These are phyloP conservation scores for Apodospora peruviana DNA, from an alignment of 495 filamentous ascomycete species.

Conservation along the genomic window DNA sequence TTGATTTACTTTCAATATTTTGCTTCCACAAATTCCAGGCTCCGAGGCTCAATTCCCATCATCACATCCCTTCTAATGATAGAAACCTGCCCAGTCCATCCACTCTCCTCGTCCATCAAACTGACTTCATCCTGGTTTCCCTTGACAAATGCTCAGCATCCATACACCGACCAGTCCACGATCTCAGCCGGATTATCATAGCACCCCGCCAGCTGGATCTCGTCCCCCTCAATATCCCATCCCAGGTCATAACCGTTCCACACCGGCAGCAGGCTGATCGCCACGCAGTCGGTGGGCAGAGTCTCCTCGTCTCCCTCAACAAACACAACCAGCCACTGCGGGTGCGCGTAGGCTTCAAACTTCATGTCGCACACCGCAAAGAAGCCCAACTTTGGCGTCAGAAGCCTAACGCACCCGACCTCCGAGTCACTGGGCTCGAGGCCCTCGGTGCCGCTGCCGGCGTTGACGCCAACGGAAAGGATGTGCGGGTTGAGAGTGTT, in stretches of 20 bases:
- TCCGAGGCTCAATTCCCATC: too few species aligned
- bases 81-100: too few species aligned
- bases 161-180: too few species aligned
- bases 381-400: neutral
- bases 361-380: neutral
- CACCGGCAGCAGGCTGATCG: neutral
- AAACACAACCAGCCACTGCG: neutral
- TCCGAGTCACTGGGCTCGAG: neutral
- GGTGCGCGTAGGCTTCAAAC: neutral
- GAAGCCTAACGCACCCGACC: neutral
- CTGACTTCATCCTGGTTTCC: too few species aligned
- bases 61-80: too few species aligned
- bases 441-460: neutral
- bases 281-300: neutral
- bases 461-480: neutral
- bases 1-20: too few species aligned
- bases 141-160: too few species aligned
- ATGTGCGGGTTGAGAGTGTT: neutral
- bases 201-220: neutral
- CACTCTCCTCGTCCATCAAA: too few species aligned
- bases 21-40: too few species aligned
- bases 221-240: too few species aligned
- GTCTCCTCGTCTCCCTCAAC: neutral
- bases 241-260: neutral
- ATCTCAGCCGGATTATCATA: too few species aligned